A percentile compares a stretch with the other conserved stretches of the same genome.
Evolutionary conservation across 2,329 filamentous ascomycete genomes (phyloP).

Genomic region (Pseudogymnoascus sp.): DNA sequence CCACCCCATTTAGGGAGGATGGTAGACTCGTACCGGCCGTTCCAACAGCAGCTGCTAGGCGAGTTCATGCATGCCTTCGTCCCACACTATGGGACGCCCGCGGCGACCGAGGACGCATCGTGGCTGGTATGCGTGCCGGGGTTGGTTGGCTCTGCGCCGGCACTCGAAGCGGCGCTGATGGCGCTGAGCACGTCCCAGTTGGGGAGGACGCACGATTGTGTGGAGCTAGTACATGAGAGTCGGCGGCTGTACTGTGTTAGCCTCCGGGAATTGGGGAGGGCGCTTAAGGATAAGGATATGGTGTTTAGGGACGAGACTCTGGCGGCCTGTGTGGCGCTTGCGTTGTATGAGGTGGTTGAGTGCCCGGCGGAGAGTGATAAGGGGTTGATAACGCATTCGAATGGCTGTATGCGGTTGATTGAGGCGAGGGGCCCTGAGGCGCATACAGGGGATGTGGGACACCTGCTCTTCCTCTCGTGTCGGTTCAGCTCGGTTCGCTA

Average conservation of each 20-base stretch:
- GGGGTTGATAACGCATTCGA: slow-evolving; percentile 27
- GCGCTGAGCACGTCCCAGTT: slow-evolving; percentile 24
- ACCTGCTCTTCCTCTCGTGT: slow-evolving; percentile 28
- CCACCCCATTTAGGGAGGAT: background rate
- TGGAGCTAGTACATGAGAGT: slow-evolving; percentile 24
- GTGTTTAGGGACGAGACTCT: slow-evolving; percentile 30
- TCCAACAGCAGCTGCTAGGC: slow-evolving; percentile 24
- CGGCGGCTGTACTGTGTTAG: slow-evolving; percentile 28
- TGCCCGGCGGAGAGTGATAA: slow-evolving; percentile 26
- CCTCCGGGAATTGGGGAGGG: slow-evolving; percentile 29
- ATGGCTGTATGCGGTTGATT: slow-evolving; percentile 27
- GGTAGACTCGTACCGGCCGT: slow-evolving; percentile 2
- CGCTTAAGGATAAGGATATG: slow-evolving; percentile 25
- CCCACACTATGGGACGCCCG: slow-evolving; percentile 10
- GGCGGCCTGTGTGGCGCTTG: slow-evolving; percentile 29
- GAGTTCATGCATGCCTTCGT: slow-evolving; percentile 22
- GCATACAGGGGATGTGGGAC: slow-evolving; percentile 26
- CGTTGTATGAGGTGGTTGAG: slow-evolving; percentile 30
- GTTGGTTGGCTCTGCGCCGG: slow-evolving; percentile 20
- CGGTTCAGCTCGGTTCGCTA: slow-evolving; percentile 20
- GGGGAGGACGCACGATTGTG: slow-evolving; percentile 22
- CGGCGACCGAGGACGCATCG: slow-evolving; percentile 10
- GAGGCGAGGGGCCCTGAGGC: slow-evolving; percentile 27
- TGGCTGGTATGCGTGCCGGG: slow-evolving; percentile 26
- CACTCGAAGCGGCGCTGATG: slow-evolving; percentile 24